Evolutionary conservation across 148 eudicot species (phyloP), one percentile per base, ranked within the genome.

Genomic region (Camellia sinensis): DNA sequence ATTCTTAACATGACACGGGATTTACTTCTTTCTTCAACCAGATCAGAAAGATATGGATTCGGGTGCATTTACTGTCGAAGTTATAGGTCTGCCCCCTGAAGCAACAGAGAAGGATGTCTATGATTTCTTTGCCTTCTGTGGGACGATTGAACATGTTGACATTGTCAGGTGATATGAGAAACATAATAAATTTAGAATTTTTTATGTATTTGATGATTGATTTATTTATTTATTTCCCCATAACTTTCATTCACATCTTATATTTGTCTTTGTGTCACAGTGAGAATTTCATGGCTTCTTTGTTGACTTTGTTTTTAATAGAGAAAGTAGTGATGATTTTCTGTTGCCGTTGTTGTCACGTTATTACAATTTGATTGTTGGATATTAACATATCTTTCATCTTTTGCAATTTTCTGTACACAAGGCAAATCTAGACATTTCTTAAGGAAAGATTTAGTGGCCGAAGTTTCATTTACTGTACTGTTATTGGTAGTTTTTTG

Each of bases 71-170:
- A 81, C 76, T 12, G 81, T 71, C 21, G 87, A 86, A 79, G 87
- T 86, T 52, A 84, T 87, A 67, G 53, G 83, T 56, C 78, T 86
- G 67, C 79, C 89, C 22, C 83, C 83, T 10, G 78, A 56, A 13
- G 87, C 86, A 3, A 77, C 83, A 19, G 89, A 86, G 86, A 81
- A 84, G 65, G 87, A 84, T 84, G 87, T 84, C 65, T 57, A 66
- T 71, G 87, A 86, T 50, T 86, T 84, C 66, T 84, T 86, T 60
- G 80, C 86, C 56, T 77, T 81, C 67, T 86, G 89, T 77, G 87
- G 89, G 63, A 71, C 77, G 48, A 82, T 86, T 68, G 89, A 86
- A 44, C 86, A 86, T 79, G 81, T 86, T 4, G 87, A 86, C 19
- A 76, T 86, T 73, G 77, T 84, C 77, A 86, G 89, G 86, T 84